These are phyloP conservation scores for Diaporthe velutina DNA, from an alignment of 2,329 filamentous ascomycete species.

Conservation along the genomic window DNA sequence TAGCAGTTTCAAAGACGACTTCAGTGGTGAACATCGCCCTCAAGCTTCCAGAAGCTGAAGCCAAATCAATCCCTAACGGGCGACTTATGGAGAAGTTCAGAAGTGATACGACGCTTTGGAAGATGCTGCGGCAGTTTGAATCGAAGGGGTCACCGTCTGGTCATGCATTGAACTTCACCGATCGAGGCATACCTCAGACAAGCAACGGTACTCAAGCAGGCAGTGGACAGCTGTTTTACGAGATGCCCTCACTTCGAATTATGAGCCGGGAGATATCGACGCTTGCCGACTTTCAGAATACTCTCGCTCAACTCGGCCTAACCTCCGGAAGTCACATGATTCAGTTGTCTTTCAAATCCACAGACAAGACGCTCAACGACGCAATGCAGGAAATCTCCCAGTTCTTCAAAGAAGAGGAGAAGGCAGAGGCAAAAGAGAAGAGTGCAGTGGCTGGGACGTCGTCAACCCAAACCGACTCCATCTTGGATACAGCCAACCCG, in stretches of 20 bases:
- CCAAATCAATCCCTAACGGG: conserved; percentile 70
- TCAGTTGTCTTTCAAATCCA: conserved; percentile 81
- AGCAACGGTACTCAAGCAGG: conserved; percentile 64
- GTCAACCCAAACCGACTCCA: conserved; percentile 29
- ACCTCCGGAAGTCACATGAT: conserved; percentile 87
- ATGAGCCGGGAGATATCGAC: conserved; percentile 83
- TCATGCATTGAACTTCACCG: conserved; percentile 83
- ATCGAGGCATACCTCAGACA: conserved; percentile 78
- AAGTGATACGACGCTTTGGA: conserved; percentile 90
- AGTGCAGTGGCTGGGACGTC: conserved; percentile 37
- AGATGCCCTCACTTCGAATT: conserved; percentile 86
- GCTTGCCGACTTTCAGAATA: conserved; percentile 89
- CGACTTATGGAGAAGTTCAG: conserved; percentile 88
- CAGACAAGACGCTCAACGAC: conserved; percentile 83
- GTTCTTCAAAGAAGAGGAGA: conserved; percentile 74
- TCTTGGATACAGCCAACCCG: conserved; percentile 20
- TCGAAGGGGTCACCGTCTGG: conserved; percentile 74
- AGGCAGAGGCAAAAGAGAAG: conserved; percentile 42
- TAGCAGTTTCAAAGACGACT: conserved; percentile 87
- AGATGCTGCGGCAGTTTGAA: conserved; percentile 91
- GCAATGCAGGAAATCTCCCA: conserved; percentile 85
- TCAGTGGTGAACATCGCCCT: conserved; percentile 90
- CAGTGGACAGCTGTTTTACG: conserved; percentile 86
- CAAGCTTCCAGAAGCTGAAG: conserved; percentile 82
- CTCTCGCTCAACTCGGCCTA: conserved; percentile 86